Base-by-base conservation (phyloP, 192 early-diverging fungal genomes). In the Entomortierella parvispora region DNA sequence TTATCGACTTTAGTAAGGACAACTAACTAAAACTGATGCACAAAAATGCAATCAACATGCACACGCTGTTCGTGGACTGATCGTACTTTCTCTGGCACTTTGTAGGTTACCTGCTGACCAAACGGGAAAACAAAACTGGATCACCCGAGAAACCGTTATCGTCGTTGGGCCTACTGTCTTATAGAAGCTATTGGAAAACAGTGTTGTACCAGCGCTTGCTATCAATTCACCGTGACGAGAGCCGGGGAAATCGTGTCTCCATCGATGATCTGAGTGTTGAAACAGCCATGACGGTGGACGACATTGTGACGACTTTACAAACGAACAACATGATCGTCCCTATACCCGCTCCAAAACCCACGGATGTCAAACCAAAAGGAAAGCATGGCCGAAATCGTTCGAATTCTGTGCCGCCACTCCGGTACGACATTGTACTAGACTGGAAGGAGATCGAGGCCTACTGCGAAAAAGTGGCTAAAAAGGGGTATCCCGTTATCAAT, bases 81-180 rank as follows among this genome's bases (percentile, higher is more conserved):
- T 40, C 37, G 31, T 11, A 20, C 32, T 4, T 10, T 65, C n/a
- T 26, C 28, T 57, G 33, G 31, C 40, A 18, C 28, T 23, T 56
- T 43, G 47, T 57, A 89, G 87, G 93, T 63, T 97, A 97, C 58
- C 72, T 94, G 37, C 74, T 98, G 12, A 89, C 91, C 10, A 91
- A 92, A 65, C 84, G 87, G 28, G 92, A 95, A 52, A 85, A 87
- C 47, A 86, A 88, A 57, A 84, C 89, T 8, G 96, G 96, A 42
- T 91, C 94, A 10, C 96, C 96, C 7, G 96, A 98, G 66, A 90
- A 91, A 58, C 96, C 96, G 0, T 68, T 98, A 20, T 97, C 96
- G 15, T 94, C 96, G 62, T 85, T 97, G 25, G 96, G 96, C 0
- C 71, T 95, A 48, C 80, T 92, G 26, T 94, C 94, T 20, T 98